Conservation (phyloP, 768 basidiomycete species). For the Rossbeevera mucosa region DNA sequence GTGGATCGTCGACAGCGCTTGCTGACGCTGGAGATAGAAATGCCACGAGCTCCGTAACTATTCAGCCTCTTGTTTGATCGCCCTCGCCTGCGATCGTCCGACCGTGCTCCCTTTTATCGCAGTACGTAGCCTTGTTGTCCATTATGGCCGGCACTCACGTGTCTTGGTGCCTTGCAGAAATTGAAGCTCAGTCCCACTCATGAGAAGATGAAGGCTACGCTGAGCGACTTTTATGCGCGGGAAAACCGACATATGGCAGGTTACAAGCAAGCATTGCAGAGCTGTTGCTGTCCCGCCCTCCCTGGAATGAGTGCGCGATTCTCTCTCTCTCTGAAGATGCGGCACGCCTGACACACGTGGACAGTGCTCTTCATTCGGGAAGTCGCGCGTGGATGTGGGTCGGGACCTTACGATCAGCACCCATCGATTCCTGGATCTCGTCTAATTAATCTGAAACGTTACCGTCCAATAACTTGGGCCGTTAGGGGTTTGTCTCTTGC, state of each 20-base stretch:
- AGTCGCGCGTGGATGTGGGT: conserved; percentile 32
- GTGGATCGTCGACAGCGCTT: not conserved
- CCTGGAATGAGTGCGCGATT: conserved; percentile 29
- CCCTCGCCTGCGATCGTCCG: conserved; percentile 38
- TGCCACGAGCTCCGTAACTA: conserved; percentile 46
- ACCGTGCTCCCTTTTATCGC: conserved; percentile 32
- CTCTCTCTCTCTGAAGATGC: not conserved
- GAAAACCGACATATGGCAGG: conserved; percentile 25
- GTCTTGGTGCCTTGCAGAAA: conserved; percentile 11
- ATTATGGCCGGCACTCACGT: not conserved
- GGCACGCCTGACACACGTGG: conserved; percentile 1
- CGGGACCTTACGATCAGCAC: conserved; percentile 23
- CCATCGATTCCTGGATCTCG: conserved; percentile 23
- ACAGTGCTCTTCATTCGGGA: conserved; percentile 32
- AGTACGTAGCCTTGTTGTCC: conserved; percentile 8
- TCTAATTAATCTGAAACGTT: conserved; percentile 38
- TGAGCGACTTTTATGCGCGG: conserved; percentile 23
- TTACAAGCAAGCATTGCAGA: conserved; percentile 30
- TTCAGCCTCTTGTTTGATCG: conserved; percentile 39
- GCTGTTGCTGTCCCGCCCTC: conserved; percentile 27
- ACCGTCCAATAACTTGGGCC: conserved; percentile 36
- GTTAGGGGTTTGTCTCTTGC: conserved; percentile 34
- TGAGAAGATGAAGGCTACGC: conserved; percentile 13
- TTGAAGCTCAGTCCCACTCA: conserved; percentile 24
- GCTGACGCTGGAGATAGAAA: conserved; percentile 29